Evolutionary conservation across 768 basidiomycete genomes (phyloP), one percentile per base, ranked within the genome.

Genomic region (Asterophora lycoperdoides): DNA sequence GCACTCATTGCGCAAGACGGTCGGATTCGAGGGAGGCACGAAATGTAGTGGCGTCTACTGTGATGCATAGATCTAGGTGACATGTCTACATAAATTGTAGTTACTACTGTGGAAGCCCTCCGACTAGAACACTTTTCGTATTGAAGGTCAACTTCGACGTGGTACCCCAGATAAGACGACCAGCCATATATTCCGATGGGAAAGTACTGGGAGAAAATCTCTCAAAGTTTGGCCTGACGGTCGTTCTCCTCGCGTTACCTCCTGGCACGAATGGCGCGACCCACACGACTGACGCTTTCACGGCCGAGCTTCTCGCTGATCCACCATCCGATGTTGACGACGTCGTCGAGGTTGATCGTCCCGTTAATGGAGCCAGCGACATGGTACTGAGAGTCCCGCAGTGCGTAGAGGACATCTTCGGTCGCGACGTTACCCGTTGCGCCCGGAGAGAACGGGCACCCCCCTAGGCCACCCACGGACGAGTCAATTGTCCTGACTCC

Each of bases 371-470:
- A 62, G 9, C 80, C 83, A 1, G 58, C 70, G 4, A 80, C 81
- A 4, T 71, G 76, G 63, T 81, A 82, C 39, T 69, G 73, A 8
- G 83, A 84, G 43, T 69, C 82, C 56, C 74, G 78, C 7, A 98
- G 75, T 0, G 89, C 86, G 54, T 96, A 93, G 8, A 95, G 73
- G 1, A 95, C 80, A 56, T 95, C 89, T 57, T 98, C 94, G 0
- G 95, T 97, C 0, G 92, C 85, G 14, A 96, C 89, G 57, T 96
- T 96, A 13, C 95, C 94, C 0, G 92, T 93, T 11, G 94, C 93
- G 5, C 93, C 93, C 2, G 94, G 95, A 1, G 94, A 93, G 67
- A 91, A 98, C 2, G 94, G 94, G 60, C 95, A 97, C 14, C 94
- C 93, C 3, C 95, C 94, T 1, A 97, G 81, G 0, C 94, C 93